Conservation (phyloP, 2,329 filamentous ascomycete species). For the Ophiocordyceps robertsii region DNA sequence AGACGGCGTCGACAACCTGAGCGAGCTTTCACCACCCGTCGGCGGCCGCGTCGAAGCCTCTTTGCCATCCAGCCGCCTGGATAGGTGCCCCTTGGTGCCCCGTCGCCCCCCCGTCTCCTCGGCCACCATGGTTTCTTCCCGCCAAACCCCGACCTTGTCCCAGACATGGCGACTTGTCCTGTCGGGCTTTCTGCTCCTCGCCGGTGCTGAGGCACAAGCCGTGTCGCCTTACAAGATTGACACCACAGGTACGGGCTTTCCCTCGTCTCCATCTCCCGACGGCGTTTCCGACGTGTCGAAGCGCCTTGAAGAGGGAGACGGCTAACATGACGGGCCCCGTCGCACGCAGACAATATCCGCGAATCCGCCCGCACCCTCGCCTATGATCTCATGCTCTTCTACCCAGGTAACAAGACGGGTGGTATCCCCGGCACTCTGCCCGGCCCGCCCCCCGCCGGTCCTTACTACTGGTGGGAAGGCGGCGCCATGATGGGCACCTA, state of each 20-base stretch:
- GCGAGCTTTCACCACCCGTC: background rate
- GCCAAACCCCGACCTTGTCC: background rate
- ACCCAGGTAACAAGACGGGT: conserved; percentile 36
- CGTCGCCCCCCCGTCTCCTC: background rate
- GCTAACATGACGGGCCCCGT: background rate
- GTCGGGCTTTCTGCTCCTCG: conserved; percentile 1
- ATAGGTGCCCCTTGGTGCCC: background rate
- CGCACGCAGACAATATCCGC: conserved; percentile 28
- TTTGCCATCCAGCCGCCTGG: background rate
- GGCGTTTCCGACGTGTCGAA: no score
- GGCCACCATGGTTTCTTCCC: background rate
- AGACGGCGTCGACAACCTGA: no score
- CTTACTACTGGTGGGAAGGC: conserved; percentile 66
- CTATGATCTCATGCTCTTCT: conserved; percentile 36
- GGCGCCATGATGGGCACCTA: conserved; percentile 55
- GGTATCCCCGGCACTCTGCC: conserved; percentile 43
- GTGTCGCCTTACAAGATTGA: conserved; percentile 13
- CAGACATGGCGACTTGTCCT: conserved; percentile 1
- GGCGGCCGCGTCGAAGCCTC: no score
- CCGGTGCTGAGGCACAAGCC: conserved; percentile 9
- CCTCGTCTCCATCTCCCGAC: background rate
- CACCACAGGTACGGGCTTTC: conserved; percentile 12
- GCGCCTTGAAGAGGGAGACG: background rate
- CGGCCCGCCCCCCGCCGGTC: conserved; percentile 32
- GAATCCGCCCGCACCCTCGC: conserved; percentile 31